Evolutionary conservation across 106 monocot species (phyloP).

Genomic region (Acorus calamus): DNA sequence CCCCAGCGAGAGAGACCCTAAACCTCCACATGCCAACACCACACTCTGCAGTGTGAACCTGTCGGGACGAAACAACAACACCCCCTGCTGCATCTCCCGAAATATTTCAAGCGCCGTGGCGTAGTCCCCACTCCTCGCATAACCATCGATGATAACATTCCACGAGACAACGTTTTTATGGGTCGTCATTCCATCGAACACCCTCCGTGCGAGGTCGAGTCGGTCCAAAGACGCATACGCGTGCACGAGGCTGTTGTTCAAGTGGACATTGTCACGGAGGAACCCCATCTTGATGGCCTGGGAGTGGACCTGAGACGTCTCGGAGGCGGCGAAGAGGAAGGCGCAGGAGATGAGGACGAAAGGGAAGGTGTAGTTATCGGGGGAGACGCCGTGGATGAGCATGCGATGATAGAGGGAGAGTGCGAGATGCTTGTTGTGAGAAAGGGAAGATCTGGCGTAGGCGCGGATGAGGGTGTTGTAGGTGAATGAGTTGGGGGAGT

Average conservation of each 20-base stretch:
- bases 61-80: conserved; percentile 26
- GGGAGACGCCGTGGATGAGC: conserved; percentile 10
- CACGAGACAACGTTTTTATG: conserved; percentile 35
- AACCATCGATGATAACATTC: conserved; percentile 37
- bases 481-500: too few species aligned
- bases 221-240: conserved; percentile 56
- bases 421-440: conserved; percentile 8
- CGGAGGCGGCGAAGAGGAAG: conserved; percentile 23
- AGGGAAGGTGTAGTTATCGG: conserved; percentile 41
- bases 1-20: conserved; percentile 39
- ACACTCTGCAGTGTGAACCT: conserved; percentile 54
- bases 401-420: conserved; percentile 28
- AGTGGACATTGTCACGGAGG: conserved; percentile 24
- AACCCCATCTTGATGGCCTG: conserved; percentile 51
- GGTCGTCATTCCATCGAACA: conserved; percentile 40
- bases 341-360: conserved; percentile 39
- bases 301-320: conserved; percentile 50
- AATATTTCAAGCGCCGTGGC: conserved; percentile 35
- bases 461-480: conserved; percentile 33
- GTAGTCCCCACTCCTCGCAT: conserved; percentile 24
- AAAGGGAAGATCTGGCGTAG: conserved; percentile 4
- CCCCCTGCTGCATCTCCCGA: conserved; percentile 32
- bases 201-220: conserved; percentile 15
- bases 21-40: conserved; percentile 37
- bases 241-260: conserved; percentile 63